Evolutionary conservation across 306 rosid species (phyloP), one percentile per base, ranked within the genome.

Genomic region (Acacia melanoxylon): DNA sequence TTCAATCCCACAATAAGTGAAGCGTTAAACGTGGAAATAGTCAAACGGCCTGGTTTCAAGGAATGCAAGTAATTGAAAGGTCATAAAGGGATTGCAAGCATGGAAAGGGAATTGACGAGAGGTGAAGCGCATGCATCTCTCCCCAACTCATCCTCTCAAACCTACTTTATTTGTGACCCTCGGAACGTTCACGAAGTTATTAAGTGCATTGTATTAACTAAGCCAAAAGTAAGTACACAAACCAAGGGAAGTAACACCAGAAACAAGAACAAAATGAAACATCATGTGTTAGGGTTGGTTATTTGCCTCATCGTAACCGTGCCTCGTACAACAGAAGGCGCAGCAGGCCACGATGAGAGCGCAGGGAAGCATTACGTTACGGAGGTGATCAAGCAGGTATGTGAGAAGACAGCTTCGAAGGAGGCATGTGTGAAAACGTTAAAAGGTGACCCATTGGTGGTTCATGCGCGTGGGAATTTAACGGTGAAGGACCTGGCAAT

Each of bases 51-150:
- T 1, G 67, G 12, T 71, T 19, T 78, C 74, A 65, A 31, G 20
- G 52, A 14, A 46, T 45, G 49, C 49, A 2, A 45, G 49, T 45
- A 45, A 12, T 45, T 45, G 1, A 37, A 37, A 6, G 41, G 41
- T 37, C 41, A 5, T 5, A 37, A 37, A 37, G 41, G 41, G 8
- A 6, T 5, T 6, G 8, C 8, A 37, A 37, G 1, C 41, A 37
- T 37, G 41, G n/a, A n/a, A 37, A 45, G 4, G 51, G n/a, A 65
- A 65, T 16, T 2, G 29, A 68, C 25, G 58, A 44, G 84, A 72
- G 89, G 86, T 33, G 19, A 35, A 72, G 78, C 85, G 83, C 8
- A 16, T 5, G 20, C 86, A 76, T 76, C 29, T 79, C 84, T 82
- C 65, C 63, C 35, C 56, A 56, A 33, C 25, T 29, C 73, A 41